Evolutionary conservation across 2,329 filamentous ascomycete species (phyloP), one percentile per base, ranked within the genome.

Genomic region (Phialophora expanda): DNA sequence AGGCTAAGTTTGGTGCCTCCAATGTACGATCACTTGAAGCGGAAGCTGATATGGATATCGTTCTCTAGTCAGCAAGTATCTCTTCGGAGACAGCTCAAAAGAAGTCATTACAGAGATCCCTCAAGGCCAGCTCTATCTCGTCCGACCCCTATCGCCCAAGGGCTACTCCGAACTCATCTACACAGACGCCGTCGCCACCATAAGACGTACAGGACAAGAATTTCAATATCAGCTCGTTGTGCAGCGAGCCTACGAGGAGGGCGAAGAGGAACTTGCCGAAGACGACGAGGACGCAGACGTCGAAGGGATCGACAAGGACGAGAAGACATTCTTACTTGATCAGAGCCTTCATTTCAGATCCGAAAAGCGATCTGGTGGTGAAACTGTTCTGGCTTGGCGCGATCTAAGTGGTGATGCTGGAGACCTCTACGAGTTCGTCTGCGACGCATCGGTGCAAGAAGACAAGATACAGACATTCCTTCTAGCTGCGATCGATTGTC

Each of bases 121-220:
- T 17, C 93, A 98, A 79, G 95, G 95, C 76, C 93, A 98, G 79
- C 91, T 99, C 53, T 99, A 97, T 79, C 90, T 99, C 72, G 95
- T 99, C 73, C 91, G 95, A 74, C 95, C 95, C 11, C 87, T 92
- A 57, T 98, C 94, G 7, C 93, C 94, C 64, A 99, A 99, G 79
- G 95, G 95, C 71, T 98, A 97, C 78, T 97, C 94, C 1, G 95
- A 99, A 79, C 92, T 98, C 76, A 96, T 99, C 79, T 99, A 97
- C 85, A 97, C 95, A 79, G 95, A 99, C 87, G 90, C 93, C 46
- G 91, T 92, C 55, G 92, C 94, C 61, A 92, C 90, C 69, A 96
- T 99, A 75, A 90, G 96, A 70, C 89, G 92, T 70, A 98, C 95
- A 17, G 93, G 91, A 22, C 93, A 97, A 77, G 93, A 98, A 61